Base-by-base conservation (phyloP, 257 asterid species). In the Rauvolfia tetraphylla region DNA sequence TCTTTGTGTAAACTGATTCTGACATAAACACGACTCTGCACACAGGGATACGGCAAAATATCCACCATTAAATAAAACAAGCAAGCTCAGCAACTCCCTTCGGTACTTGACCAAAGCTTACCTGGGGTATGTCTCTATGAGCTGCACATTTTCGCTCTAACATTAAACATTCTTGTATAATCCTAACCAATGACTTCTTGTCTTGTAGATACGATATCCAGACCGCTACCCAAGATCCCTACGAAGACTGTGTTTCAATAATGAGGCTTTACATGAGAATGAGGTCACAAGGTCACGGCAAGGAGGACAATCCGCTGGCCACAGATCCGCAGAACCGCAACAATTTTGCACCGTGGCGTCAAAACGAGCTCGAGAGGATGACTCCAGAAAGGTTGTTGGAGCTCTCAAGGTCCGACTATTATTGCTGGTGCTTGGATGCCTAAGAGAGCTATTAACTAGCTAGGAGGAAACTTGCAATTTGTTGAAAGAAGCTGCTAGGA, bases 11-110 rank as follows among this genome's bases (percentile, higher is more conserved):
- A 25, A 36, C 33, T 27, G 65, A 65, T 23, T 33, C 14, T 72
- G 8, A 34, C 73, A 76, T 15, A 41, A 4, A 36, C 41, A 81
- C n/a, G 54, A 11, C 38, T 56, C 6, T 65, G 49, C 33, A 20
- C 58, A 61, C 86, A 94, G 98, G 96, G 98, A 94, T 74, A 90
- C 93, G 3, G 89, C 97, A 51, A 88, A 86, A 82, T 91, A 93
- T 72, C 97, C 96, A 15, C 97, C 97, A 61, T 77, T 93, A 75
- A 91, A 91, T 95, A 93, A 90, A 78, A 87, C 98, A 49, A 91
- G 96, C 95, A 93, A 91, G 91, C 97, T 93, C 79, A 88, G 97
- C 90, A 93, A 93, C 93, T 88, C 98, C 15, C 87, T 91, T 74
- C 91, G 89, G 79, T 91, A 93, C 77, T 77, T 90, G 73, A 91